Evolutionary conservation across 1,139 yeast genomes (phyloP).

Genomic region (Kluyveromyces sp.): DNA sequence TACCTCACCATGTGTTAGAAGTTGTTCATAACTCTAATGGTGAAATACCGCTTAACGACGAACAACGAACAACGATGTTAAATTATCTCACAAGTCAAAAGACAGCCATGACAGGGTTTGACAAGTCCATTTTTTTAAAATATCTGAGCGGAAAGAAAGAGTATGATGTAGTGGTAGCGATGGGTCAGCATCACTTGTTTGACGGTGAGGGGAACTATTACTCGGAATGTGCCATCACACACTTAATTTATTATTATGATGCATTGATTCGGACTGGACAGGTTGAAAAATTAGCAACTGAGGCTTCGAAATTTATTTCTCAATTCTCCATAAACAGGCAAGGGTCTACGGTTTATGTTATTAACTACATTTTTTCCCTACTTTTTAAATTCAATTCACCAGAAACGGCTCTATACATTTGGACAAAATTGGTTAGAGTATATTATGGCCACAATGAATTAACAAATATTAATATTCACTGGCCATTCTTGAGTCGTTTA

Average conservation of each 20-base stretch:
- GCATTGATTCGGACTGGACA: conserved; percentile 13
- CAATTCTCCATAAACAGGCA: conserved; percentile 18
- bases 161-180: neutral
- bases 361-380: conserved; percentile 12
- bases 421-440: conserved; percentile 20
- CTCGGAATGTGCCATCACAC: neutral
- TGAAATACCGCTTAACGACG: conserved; percentile 1
- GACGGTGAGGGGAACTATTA: conserved; percentile 3
- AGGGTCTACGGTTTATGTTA: conserved; percentile 10
- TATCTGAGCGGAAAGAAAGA: conserved; percentile 2
- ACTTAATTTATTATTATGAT: conserved; percentile 13
- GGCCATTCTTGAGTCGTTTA: conserved; percentile 7
- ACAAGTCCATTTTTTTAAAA: conserved; percentile 1
- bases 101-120: neutral
- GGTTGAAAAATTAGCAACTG: conserved; percentile 10
- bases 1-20: conserved; percentile 2
- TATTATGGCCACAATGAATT: conserved; percentile 24
- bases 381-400: conserved; percentile 6
- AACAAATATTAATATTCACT: conserved; percentile 15
- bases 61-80: conserved; percentile 1
- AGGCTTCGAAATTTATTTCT: conserved; percentile 14
- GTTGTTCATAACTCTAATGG: conserved; percentile 2
- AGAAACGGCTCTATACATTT: conserved; percentile 14
- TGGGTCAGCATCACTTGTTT: conserved; percentile 1
- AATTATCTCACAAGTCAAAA: neutral